Evolutionary conservation across 2,329 filamentous ascomycete species (phyloP).

Genomic region (Penicillium polonicum): DNA sequence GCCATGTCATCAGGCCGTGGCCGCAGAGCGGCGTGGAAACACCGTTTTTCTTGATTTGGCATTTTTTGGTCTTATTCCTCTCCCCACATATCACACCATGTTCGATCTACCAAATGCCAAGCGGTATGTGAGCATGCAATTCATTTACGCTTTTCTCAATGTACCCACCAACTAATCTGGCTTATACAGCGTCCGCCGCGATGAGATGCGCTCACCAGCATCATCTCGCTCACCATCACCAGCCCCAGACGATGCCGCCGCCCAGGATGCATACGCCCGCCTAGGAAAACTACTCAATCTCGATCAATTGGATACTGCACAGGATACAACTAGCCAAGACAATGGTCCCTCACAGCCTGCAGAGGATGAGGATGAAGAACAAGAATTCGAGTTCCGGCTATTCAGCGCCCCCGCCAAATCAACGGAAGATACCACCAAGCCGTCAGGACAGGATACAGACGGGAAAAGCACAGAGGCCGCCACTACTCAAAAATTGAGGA

Average conservation of each 20-base stretch:
- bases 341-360: constrained; percentile 3
- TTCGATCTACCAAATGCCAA: constrained; percentile 40
- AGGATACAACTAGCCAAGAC: neutral
- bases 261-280: constrained; percentile 32
- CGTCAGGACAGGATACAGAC: neutral
- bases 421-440: constrained; percentile 6
- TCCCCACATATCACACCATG: constrained; percentile 24
- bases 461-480: constrained; percentile 1
- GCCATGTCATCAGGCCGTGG: constrained; percentile 26
- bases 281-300: constrained; percentile 37
- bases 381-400: constrained; percentile 46
- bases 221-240: constrained; percentile 35
- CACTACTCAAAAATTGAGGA: constrained; percentile 39
- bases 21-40: constrained; percentile 19
- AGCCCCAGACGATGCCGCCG: constrained; percentile 25
- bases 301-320: constrained; percentile 23
- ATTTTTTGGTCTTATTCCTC: neutral
- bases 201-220: constrained; percentile 34
- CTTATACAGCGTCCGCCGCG: constrained; percentile 34
- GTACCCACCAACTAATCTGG: neutral
- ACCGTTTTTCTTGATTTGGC: constrained; percentile 10
- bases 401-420: constrained; percentile 36
- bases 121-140: constrained; percentile 27
- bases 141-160: neutral
- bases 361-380: constrained; percentile 37